These are phyloP conservation scores for Kodamaea sagamina DNA, from an alignment of 805 yeast genomes.

Conservation along the genomic window DNA sequence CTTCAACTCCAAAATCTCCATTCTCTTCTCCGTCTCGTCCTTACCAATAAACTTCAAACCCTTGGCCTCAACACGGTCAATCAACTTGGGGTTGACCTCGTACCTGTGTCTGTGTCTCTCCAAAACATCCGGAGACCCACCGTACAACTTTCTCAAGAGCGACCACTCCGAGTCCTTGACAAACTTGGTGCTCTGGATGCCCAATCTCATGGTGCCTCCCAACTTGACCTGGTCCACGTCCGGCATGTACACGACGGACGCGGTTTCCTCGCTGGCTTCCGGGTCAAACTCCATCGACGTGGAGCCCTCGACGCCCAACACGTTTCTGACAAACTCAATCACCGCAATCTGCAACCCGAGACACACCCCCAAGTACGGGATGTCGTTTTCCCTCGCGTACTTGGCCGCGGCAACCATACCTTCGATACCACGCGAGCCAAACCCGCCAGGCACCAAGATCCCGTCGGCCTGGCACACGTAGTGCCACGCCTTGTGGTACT, in stretches of 20 bases:
- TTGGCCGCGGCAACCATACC: conserved; percentile 97
- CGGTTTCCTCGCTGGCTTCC: conserved; percentile 57
- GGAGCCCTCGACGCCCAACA: conserved; percentile 66
- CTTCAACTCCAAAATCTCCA: conserved; percentile 88
- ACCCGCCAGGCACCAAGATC: conserved; percentile 97
- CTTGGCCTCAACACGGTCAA: conserved; percentile 65
- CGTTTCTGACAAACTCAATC: conserved; percentile 85
- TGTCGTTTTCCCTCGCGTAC: conserved; percentile 95
- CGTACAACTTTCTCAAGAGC: conserved; percentile 75
- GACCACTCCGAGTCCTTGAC: conserved; percentile 66
- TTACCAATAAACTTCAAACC: conserved; percentile 92
- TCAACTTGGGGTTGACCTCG: conserved; percentile 88
- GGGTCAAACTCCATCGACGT: conserved; percentile 82
- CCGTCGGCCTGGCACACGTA: conserved; percentile 92
- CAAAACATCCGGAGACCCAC: conserved; percentile 61
- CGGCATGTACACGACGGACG: conserved; percentile 95
- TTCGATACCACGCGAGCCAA: conserved; percentile 95
- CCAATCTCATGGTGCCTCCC: conserved; percentile 99
- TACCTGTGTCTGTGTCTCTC: conserved; percentile 99
- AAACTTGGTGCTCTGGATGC: conserved; percentile 87
- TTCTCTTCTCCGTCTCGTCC: conserved; percentile 86
- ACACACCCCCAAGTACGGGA: conserved; percentile 96
- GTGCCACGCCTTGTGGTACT: conserved; percentile 96
- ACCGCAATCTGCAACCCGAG: conserved; percentile 97
- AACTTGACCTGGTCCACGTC: conserved; percentile 92